A percentile compares a stretch with the other conserved stretches of the same genome.
phyloP scores from a whole-genome alignment of 345 rosid genomes.

The Gossypium thurberi region DNA sequence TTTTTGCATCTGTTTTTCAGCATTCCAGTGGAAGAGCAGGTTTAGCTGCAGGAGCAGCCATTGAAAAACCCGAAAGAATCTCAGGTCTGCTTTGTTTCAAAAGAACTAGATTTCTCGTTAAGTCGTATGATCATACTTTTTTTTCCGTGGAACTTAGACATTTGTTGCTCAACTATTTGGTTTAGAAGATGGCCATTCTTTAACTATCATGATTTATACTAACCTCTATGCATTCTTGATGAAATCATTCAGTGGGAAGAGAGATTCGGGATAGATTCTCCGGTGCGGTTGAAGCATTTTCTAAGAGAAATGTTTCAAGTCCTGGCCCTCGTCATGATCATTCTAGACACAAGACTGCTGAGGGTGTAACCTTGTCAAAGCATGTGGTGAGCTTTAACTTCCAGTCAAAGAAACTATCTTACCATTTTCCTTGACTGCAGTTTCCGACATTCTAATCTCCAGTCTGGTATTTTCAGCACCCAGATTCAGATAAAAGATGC shows the following conservation, averaged over 20 bases:
- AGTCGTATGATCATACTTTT: neutral
- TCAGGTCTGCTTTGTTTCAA: slow-evolving; percentile 28
- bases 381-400: slow-evolving; percentile 37
- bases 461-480: slow-evolving; percentile 30
- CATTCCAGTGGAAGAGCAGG: slow-evolving; percentile 45
- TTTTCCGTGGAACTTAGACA: neutral
- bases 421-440: neutral
- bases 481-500: slow-evolving; percentile 42
- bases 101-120: neutral
- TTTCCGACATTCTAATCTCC: neutral
- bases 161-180: neutral
- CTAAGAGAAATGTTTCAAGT: slow-evolving; percentile 46
- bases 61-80: slow-evolving; percentile 43
- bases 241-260: slow-evolving; percentile 34
- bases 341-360: slow-evolving; percentile 48
- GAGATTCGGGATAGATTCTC: slow-evolving; percentile 59
- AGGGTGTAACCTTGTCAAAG: slow-evolving; percentile 49
- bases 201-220: neutral
- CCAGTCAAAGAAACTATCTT: neutral
- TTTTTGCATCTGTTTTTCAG: slow-evolving; percentile 17
- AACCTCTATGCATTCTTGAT: slow-evolving; percentile 8
- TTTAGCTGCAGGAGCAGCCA: slow-evolving; percentile 40
- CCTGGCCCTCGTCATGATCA: slow-evolving; percentile 37
- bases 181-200: neutral
- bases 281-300: slow-evolving; percentile 69